phyloP scores from a whole-genome alignment of 202 grass and related monocot species.

The Panicum virgatum region DNA sequence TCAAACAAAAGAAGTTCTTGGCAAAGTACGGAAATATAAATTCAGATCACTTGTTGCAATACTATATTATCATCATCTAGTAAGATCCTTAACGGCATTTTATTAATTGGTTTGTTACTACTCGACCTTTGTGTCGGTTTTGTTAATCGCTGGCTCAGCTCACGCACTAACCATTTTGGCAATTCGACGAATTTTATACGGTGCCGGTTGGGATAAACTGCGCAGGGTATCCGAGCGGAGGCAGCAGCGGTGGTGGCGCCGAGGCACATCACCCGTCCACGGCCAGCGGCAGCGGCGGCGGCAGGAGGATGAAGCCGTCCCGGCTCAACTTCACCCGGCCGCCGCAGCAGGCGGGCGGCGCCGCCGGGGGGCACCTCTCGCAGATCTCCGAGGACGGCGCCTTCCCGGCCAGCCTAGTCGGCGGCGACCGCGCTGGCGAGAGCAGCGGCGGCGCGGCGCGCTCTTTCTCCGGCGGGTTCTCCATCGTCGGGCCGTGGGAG shows the following conservation, averaged over 20 bases:
- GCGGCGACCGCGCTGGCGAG: constrained; percentile 37
- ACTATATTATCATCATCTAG: not conserved
- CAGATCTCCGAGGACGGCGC: constrained; percentile 45
- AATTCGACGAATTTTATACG: not conserved
- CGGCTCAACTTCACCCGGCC: constrained; percentile 41
- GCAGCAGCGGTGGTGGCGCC: constrained; percentile 24
- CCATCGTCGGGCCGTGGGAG: constrained; percentile 70
- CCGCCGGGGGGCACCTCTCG: not conserved
- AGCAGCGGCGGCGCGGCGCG: constrained; percentile 22
- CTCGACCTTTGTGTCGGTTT: not conserved
- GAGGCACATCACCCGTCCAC: constrained; percentile 15
- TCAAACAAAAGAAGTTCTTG: not conserved
- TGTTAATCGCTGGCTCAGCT: not conserved
- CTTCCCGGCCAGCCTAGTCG: constrained; percentile 18
- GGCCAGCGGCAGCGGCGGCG: not conserved
- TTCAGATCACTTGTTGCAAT: not conserved
- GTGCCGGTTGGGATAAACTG: not conserved
- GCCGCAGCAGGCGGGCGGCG: not conserved
- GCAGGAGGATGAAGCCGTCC: constrained; percentile 48
- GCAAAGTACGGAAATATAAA: not conserved
- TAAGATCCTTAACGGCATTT: not conserved
- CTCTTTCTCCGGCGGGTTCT: constrained; percentile 65
- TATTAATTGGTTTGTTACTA: not conserved
- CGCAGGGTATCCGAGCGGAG: constrained; percentile 43
- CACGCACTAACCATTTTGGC: not conserved